phyloP scores from a whole-genome alignment of 345 rosid genomes.

The Citrus glauca region DNA sequence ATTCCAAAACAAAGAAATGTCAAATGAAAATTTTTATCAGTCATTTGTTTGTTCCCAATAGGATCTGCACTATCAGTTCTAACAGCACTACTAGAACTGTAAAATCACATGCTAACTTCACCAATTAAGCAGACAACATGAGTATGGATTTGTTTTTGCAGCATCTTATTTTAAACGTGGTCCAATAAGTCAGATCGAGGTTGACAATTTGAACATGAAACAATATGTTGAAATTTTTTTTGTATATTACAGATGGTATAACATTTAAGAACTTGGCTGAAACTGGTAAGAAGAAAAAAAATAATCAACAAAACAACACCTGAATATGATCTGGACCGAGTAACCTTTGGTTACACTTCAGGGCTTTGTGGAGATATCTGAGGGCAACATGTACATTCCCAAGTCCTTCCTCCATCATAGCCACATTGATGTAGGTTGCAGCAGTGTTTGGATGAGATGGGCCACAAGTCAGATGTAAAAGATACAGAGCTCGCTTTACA shows the following conservation, averaged over 20 bases:
- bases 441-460: conserved; percentile 99
- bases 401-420: conserved; percentile 99
- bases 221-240: neutral
- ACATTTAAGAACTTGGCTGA: conserved; percentile 1
- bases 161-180: neutral
- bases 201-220: neutral
- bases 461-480: conserved; percentile 94
- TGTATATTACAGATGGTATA: neutral
- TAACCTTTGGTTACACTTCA: conserved; percentile 88
- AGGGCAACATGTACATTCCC: conserved; percentile 99
- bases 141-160: neutral
- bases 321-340: conserved; percentile 99
- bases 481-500: conserved; percentile 97
- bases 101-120: neutral
- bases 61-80: neutral
- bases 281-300: neutral
- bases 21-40: conserved; percentile 8
- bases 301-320: conserved; percentile 39
- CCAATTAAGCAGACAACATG: neutral
- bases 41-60: neutral
- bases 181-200: neutral
- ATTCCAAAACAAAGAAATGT: neutral
- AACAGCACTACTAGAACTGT: neutral
- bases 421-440: conserved; percentile 96
- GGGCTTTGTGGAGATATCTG: conserved; percentile 95